These are phyloP conservation scores for Penicillium sp. DNA, from an alignment of 2,329 filamentous ascomycete species.

Conservation along the genomic window DNA sequence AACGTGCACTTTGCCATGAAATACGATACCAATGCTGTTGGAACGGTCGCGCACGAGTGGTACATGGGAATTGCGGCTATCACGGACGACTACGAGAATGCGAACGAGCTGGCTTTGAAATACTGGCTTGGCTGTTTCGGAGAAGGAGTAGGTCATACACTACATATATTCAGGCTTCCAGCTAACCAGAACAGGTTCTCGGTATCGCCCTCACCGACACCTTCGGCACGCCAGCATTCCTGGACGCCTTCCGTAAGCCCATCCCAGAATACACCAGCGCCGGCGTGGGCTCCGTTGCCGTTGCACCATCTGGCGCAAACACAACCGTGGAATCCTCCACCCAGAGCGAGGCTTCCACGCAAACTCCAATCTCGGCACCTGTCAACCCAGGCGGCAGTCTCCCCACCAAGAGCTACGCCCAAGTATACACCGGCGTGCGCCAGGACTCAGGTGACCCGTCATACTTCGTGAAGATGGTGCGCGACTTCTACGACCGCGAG, in stretches of 20 bases:
- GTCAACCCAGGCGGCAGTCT: slow-evolving; percentile 36
- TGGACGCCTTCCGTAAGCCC: slow-evolving; percentile 75
- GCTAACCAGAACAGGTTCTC: slow-evolving; percentile 55
- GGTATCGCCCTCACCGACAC: slow-evolving; percentile 93
- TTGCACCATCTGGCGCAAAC: slow-evolving; percentile 39
- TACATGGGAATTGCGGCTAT: slow-evolving; percentile 98
- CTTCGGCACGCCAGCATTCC: slow-evolving; percentile 86
- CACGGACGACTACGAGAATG: slow-evolving; percentile 76
- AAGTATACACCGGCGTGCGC: slow-evolving; percentile 78
- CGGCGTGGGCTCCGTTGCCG: slow-evolving; percentile 39
- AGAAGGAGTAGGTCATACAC: slow-evolving; percentile 54
- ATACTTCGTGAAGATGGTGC: slow-evolving; percentile 74
- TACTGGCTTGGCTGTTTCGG: slow-evolving; percentile 95
- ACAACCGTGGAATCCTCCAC: slow-evolving; percentile 43
- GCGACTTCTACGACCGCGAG: slow-evolving; percentile 73
- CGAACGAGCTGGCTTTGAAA: slow-evolving; percentile 77
- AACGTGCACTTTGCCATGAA: slow-evolving; percentile 98
- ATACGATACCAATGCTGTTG: slow-evolving; percentile 78
- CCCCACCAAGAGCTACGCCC: slow-evolving; percentile 65
- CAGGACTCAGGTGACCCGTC: slow-evolving; percentile 88
- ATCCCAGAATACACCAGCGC: slow-evolving; percentile 40
- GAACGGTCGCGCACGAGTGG: slow-evolving; percentile 96
- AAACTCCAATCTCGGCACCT: slow-evolving; percentile 47
- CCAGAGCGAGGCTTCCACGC: slow-evolving; percentile 39
- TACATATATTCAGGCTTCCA: background rate